Conservation (phyloP, 306 rosid species). For the Cucurbita maxima region DNA sequence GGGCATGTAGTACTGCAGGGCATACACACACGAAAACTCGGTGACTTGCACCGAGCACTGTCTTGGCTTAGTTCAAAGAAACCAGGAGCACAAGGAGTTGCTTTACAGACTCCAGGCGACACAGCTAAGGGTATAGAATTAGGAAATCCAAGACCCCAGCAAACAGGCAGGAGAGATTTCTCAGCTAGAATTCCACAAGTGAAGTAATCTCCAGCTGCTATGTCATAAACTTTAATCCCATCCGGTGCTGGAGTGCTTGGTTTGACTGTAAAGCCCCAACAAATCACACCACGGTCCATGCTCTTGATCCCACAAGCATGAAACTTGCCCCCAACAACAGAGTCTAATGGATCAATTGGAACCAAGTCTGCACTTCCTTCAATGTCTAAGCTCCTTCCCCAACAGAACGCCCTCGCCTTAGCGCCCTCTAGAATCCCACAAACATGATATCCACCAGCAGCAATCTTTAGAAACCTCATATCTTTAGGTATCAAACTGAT, state of each 20-base stretch:
- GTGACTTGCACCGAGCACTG: constrained; percentile 39
- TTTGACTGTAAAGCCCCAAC: constrained; percentile 70
- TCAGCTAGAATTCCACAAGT: constrained; percentile 74
- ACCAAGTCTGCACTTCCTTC: constrained; percentile 63
- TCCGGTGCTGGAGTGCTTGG: constrained; percentile 54
- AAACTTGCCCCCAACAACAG: constrained; percentile 79
- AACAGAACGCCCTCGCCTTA: constrained; percentile 48
- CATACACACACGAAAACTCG: constrained; percentile 40
- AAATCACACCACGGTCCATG: constrained; percentile 52
- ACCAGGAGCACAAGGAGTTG: constrained; percentile 58
- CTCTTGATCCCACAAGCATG: constrained; percentile 91
- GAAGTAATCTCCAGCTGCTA: constrained; percentile 80
- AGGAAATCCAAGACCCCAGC: constrained; percentile 91
- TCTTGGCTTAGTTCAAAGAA: constrained; percentile 38
- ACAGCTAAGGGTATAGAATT: constrained; percentile 65
- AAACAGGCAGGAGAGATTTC: constrained; percentile 58
- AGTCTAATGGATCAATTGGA: constrained; percentile 57
- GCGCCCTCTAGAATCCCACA: constrained; percentile 70
- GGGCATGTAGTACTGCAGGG: constrained; percentile 65
- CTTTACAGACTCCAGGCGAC: constrained; percentile 48
- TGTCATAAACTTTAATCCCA: constrained; percentile 40
- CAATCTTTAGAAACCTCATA: constrained; percentile 49
- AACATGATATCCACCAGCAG: constrained; percentile 81
- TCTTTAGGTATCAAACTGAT: constrained; percentile 39
- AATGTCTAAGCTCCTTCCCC: constrained; percentile 70